phyloP scores from a whole-genome alignment of 169 alveolate genomes.

The Cryptosporidium parvum region DNA sequence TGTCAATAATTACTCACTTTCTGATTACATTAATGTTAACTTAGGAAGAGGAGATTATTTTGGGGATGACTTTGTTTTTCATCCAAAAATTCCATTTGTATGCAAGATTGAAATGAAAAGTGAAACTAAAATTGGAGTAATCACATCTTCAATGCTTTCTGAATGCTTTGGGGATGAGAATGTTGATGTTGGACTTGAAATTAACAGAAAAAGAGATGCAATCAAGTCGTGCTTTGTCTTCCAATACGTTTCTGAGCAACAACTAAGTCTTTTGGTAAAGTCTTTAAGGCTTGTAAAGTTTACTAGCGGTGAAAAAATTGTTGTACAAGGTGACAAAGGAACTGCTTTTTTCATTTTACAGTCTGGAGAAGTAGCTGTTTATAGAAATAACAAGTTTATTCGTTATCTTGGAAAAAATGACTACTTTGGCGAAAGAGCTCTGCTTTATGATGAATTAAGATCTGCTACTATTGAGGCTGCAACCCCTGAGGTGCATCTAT shows the following conservation, averaged over 20 bases:
- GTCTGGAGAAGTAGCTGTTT: slow-evolving; percentile 92
- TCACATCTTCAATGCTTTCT: slow-evolving; percentile 67
- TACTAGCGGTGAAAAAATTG: slow-evolving; percentile 88
- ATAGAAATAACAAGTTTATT: slow-evolving; percentile 84
- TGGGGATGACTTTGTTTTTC: slow-evolving; percentile 92
- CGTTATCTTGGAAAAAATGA: slow-evolving; percentile 91
- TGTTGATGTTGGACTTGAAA: slow-evolving; percentile 73
- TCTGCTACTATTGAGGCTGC: slow-evolving; percentile 90
- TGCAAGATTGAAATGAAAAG: slow-evolving; percentile 85
- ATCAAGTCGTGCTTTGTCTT: slow-evolving; percentile 72
- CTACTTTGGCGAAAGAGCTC: slow-evolving; percentile 96
- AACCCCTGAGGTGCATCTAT: slow-evolving; percentile 79
- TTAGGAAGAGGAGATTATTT: slow-evolving; percentile 93
- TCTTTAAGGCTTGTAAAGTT: slow-evolving; percentile 78
- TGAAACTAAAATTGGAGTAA: slow-evolving; percentile 61
- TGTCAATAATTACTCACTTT: slow-evolving; percentile 22
- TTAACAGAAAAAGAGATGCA: slow-evolving; percentile 57
- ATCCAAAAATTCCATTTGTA: slow-evolving; percentile 86
- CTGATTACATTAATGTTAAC: slow-evolving; percentile 51
- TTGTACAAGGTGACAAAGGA: slow-evolving; percentile 93
- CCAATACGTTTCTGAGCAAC: slow-evolving; percentile 74
- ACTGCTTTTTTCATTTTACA: slow-evolving; percentile 91
- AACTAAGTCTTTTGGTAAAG: slow-evolving; percentile 63
- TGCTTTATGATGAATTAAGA: slow-evolving; percentile 91
- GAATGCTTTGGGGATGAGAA: slow-evolving; percentile 73